Base-by-base conservation (phyloP, 805 yeast genomes). In the Yarrowia bubula region DNA sequence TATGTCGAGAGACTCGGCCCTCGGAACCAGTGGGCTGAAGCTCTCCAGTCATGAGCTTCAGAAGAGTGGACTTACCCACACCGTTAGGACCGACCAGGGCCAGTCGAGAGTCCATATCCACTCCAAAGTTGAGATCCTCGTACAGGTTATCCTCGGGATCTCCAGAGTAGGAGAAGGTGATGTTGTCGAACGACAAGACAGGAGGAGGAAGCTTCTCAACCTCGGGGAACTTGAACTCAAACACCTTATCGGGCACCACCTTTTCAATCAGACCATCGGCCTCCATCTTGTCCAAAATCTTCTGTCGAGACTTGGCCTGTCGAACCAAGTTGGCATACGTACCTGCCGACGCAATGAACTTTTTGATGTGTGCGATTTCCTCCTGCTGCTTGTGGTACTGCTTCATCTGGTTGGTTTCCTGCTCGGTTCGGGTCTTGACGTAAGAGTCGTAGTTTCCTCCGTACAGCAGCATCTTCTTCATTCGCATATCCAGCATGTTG, bases 401-500 rank as follows among this genome's bases (percentile, higher is more conserved):
- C 83, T 93, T 95, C 96, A 89, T 95, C 84, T 95, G 99, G 80
- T 93, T 93, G 70, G 95, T 88, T 81, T 95, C 99, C 82, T 83
- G 80, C 83, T 95, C 99, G 61, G 84, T 73, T 81, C 98, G 88
- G 65, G 99, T 95, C 85, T 95, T 95, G 77, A 88, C 85, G 76
- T 95, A 95, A 48, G 97, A 86, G 79, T 95, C 99, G 83, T 93
- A 95, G 83, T 95, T 95, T 88, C 99, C 99, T 86, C 98, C 98
- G 77, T 86, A 95, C 75, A 84, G 82, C 66, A 76, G 79, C 70
- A 95, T 80, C 72, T 81, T 79, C 82, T 92, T 86, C 81, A 83
- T 69, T 81, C 98, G 87, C 98, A 95, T 92, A 80, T 95, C 99
- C 73, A 95, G 84, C 97, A 95, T 95, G 81, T 92, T 93, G 71